Evolutionary conservation across 257 asterid species (phyloP), one percentile per base, ranked within the genome.

Genomic region (Capsicum pubescens): DNA sequence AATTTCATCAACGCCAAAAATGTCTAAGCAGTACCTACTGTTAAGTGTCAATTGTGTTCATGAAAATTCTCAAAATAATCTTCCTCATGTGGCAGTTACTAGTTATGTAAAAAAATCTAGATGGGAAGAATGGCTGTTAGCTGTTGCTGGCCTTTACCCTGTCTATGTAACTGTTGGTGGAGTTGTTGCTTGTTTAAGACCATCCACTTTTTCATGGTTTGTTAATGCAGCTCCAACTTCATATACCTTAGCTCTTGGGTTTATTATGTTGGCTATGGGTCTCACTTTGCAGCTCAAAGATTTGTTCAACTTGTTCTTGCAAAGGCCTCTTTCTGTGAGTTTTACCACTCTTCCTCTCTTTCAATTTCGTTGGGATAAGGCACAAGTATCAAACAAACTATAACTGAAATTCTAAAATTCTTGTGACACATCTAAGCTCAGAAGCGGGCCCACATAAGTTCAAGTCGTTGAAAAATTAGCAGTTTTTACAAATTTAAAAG

Each of bases 191-290:
- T 90, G 93, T 74, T 44, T 90, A 9, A 87, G 86, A 66, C 98
- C 98, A 70, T 83, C 95, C 48, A 91, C 92, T 14, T 95, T 93
- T 87, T 87, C 96, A 50, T 93, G 95, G 97, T 92, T 93, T 86
- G 98, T 93, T 80, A 55, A 88, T 32, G 67, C 87, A 85, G 95
- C 89, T 17, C 98, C 98, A 13, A 81, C 85, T 85, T 92, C 98
- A 0, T 95, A 95, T 69, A 95, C 93, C 85, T 89, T 91, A 19
- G 87, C 94, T 26, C 95, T 95, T 55, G 97, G 98, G 84, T 89
- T 93, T 54, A 92, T 95, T 8, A 95, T 95, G 98, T 77, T 95
- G 85, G 92, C 91, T 2, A 95, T 95, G 98, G 98, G 98, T 67
- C 88, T 95, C 66, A 95, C 98, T 9, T 85, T 95, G 93, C 97